Base-by-base conservation (phyloP, 257 asterid genomes). In the Sherardia arvensis region DNA sequence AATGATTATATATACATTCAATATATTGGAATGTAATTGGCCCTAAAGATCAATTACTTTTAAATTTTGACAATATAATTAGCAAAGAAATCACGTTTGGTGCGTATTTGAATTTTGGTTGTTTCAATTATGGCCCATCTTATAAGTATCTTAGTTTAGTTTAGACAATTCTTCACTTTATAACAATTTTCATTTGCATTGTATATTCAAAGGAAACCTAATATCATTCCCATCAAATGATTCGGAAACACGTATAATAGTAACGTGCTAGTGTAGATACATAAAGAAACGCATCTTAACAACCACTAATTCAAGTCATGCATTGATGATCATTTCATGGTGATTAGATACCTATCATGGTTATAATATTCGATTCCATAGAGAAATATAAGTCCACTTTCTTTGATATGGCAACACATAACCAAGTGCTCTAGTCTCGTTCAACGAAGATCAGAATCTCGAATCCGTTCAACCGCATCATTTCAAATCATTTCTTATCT, bases 81-180 rank as follows among this genome's bases (percentile, higher is more conserved):
- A 36, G 1, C 17, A 43, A 43, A 3, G 8, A 3, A 43, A 10
- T 43, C 20, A 17, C 8, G 8, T 15, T 43, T 15, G 49, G 20
- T 15, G 20, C 49, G 20, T 9, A 43, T 43, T 43, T 4, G 21
- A 15, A 0, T 17, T 15, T 43, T 43, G 12, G 14, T 7, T 17
- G 17, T 15, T 43, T 43, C 61, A 59, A 72, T 30, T 18, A 57
- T 18, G 82, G 71, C 74, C 86, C 80, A 72, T 66, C 20, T 33
- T 43, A 45, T n/a, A n/a, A n/a, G n/a, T n/a, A 74, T 62, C 62
- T 70, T 68, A 59, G 43, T 77, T 72, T 45, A 40, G 8, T 3
- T n/a, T 68, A 49, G 68, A 72, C 82, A 79, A 58, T 29, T 25
- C 66, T 61, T 15, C 26, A 66, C 77, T 77, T 70, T 73, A 2